A percentile compares a stretch with the other conserved stretches of the same genome.
These are phyloP conservation scores for Calonectria pseudoturangicola DNA, from an alignment of 2,329 filamentous ascomycete genomes.

Conservation along the genomic window DNA sequence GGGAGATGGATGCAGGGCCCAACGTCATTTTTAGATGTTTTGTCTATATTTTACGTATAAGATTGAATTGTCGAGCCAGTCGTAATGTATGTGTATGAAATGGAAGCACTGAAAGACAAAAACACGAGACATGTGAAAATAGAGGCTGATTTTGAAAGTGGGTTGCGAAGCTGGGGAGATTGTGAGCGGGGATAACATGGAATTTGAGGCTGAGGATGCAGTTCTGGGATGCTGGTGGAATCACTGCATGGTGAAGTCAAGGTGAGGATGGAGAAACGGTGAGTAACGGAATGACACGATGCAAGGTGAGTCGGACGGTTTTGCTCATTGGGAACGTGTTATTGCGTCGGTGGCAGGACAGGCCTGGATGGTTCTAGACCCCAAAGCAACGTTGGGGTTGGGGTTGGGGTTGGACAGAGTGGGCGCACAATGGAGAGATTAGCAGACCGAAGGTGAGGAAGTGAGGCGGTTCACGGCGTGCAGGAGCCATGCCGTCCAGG, in stretches of 20 bases:
- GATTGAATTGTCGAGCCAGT: conserved; percentile 38
- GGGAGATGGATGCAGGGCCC: conserved; percentile 37
- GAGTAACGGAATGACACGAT: conserved; percentile 44
- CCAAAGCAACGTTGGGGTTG: neutral
- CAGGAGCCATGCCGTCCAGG: conserved; percentile 6
- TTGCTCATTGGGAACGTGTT: neutral
- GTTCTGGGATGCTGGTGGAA: conserved; percentile 6
- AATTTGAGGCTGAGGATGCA: neutral
- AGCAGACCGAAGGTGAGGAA: conserved; percentile 49
- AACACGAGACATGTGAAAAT: conserved; percentile 26
- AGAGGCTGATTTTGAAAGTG: conserved; percentile 22
- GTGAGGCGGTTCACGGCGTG: conserved; percentile 36
- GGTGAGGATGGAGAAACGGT: conserved; percentile 28
- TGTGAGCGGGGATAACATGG: conserved; percentile 5
- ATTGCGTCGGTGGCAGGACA: conserved; percentile 14
- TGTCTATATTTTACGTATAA: conserved; percentile 42
- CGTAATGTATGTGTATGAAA: conserved; percentile 36
- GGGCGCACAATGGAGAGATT: conserved; percentile 40
- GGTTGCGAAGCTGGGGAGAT: conserved; percentile 10
- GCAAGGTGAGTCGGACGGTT: conserved; percentile 38
- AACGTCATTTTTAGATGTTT: conserved; percentile 48
- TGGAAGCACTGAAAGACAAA: conserved; percentile 19
- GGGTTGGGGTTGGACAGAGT: conserved; percentile 31
- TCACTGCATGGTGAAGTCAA: conserved; percentile 10
- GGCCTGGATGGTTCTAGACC: neutral